phyloP scores from a whole-genome alignment of 169 alveolate species.

The Cryptosporidium ryanae region DNA sequence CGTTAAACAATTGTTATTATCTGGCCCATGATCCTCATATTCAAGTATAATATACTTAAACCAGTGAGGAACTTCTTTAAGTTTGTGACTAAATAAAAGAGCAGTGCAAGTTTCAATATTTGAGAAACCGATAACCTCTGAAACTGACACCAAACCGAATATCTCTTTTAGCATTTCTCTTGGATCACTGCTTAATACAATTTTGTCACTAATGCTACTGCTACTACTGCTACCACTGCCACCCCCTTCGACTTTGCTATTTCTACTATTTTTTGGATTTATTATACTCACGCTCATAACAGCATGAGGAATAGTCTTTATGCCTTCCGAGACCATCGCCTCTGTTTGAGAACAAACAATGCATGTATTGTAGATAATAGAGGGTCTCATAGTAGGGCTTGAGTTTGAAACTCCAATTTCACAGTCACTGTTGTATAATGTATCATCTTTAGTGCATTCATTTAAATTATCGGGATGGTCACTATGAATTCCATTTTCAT shows the following conservation, averaged over 20 bases:
- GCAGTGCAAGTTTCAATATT: constrained; percentile 71
- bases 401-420: constrained; percentile 30
- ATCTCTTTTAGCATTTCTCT: constrained; percentile 60
- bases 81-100: constrained; percentile 7
- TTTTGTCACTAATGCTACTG: background rate
- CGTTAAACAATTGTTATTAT: background rate
- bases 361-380: constrained; percentile 42
- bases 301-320: constrained; percentile 40
- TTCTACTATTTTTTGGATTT: background rate
- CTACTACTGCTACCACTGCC: background rate
- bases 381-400: constrained; percentile 15
- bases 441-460: background rate
- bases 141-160: constrained; percentile 59
- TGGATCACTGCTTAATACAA: background rate
- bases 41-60: constrained; percentile 47
- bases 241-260: background rate
- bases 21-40: constrained; percentile 14
- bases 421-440: constrained; percentile 4
- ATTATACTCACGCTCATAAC: constrained; percentile 31
- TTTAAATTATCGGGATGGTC: background rate
- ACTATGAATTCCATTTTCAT: background rate
- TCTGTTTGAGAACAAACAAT: constrained; percentile 64
- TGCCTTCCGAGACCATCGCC: constrained; percentile 64
- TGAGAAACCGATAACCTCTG: constrained; percentile 63
- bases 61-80: constrained; percentile 65